Evolutionary conservation across 2,329 filamentous ascomycete species (phyloP).

Genomic region (Cadophora malorum): DNA sequence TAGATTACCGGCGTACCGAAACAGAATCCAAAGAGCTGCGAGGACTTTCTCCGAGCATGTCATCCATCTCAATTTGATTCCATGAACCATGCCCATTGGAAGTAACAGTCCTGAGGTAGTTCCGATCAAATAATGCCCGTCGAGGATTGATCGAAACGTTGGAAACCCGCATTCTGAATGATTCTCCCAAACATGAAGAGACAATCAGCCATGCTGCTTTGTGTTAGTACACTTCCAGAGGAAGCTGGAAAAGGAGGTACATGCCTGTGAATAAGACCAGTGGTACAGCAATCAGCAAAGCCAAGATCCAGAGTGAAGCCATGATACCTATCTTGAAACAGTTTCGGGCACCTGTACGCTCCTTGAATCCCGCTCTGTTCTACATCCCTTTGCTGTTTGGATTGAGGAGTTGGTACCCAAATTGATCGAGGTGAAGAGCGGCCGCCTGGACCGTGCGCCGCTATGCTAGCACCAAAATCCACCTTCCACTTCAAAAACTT

Average conservation of each 20-base stretch:
- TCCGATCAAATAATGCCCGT: constrained; percentile 42
- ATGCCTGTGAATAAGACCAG: constrained; percentile 42
- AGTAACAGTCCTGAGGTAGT: constrained; percentile 44
- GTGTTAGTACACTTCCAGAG: constrained; percentile 11
- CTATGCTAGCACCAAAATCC: constrained; percentile 17
- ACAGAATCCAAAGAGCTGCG: constrained; percentile 38
- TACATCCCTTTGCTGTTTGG: too few species aligned
- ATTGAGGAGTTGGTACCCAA: too few species aligned
- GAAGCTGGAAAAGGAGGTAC: constrained; percentile 25
- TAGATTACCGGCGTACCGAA: constrained; percentile 19
- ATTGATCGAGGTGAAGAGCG: background rate
- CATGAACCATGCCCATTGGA: constrained; percentile 45
- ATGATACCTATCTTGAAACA: background rate
- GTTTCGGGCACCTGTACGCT: too few species aligned
- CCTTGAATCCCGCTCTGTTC: too few species aligned
- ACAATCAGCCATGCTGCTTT: constrained; percentile 44
- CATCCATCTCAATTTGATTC: constrained; percentile 46
- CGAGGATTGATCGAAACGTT: constrained; percentile 40
- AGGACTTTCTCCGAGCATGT: constrained; percentile 45
- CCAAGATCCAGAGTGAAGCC: constrained; percentile 37
- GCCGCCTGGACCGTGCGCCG: constrained; percentile 10
- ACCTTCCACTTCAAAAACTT: constrained; percentile 12
- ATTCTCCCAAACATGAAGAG: constrained; percentile 46
- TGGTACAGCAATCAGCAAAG: constrained; percentile 36
- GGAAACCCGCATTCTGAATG: constrained; percentile 38